A percentile compares a stretch with the other conserved stretches of the same genome.
These are phyloP conservation scores for Trichoderma harzianum DNA, from an alignment of 2,329 filamentous ascomycete genomes.

Conservation along the genomic window DNA sequence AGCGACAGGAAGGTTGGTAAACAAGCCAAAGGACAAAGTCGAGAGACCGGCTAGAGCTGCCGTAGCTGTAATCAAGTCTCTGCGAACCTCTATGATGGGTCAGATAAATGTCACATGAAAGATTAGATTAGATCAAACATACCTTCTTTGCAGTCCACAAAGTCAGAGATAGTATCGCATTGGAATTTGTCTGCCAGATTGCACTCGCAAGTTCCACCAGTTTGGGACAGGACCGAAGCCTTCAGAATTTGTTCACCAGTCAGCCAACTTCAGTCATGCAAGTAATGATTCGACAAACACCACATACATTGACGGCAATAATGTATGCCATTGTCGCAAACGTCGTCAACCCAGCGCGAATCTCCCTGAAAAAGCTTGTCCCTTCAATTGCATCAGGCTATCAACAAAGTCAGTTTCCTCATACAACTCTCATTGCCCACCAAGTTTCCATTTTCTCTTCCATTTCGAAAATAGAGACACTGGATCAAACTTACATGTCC, in stretches of 20 bases:
- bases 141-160: slow-evolving; percentile 47
- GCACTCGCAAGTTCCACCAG: slow-evolving; percentile 74
- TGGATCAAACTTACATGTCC: slow-evolving; percentile 56
- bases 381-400: slow-evolving; percentile 66
- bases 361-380: slow-evolving; percentile 70
- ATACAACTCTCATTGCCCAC: neutral
- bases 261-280: neutral
- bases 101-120: neutral
- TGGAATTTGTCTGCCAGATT: slow-evolving; percentile 39
- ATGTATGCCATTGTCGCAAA: slow-evolving; percentile 84
- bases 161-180: slow-evolving; percentile 49
- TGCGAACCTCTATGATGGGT: slow-evolving; percentile 53
- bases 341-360: slow-evolving; percentile 76
- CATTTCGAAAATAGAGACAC: neutral
- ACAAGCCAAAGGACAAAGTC: slow-evolving; percentile 72
- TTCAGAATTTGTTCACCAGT: slow-evolving; percentile 34
- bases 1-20: slow-evolving; percentile 70
- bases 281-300: too few species aligned
- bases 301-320: slow-evolving; percentile 64
- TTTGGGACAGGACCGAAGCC: slow-evolving; percentile 68
- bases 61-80: slow-evolving; percentile 78
- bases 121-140: neutral
- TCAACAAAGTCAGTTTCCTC: neutral
- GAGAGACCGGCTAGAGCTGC: slow-evolving; percentile 74
- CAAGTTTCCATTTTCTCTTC: neutral